Conservation (phyloP, 805 yeast genomes). For the Sungouiella blattae region DNA sequence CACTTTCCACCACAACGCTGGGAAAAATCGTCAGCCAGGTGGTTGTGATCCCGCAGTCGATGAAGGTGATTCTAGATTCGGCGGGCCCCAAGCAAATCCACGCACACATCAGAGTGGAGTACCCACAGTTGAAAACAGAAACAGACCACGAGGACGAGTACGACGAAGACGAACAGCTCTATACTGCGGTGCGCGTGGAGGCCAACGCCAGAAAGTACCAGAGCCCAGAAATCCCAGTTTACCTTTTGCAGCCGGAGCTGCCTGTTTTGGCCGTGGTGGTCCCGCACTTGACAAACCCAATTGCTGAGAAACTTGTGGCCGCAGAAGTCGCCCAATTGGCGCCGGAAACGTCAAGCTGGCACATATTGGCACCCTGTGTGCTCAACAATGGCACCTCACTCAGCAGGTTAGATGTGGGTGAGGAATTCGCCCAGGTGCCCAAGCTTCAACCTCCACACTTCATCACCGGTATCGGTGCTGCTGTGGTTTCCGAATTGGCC, state of each 20-base stretch:
- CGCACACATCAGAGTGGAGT: slow-evolving; percentile 14
- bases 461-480: slow-evolving; percentile 56
- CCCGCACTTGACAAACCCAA: slow-evolving; percentile 35
- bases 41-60: slow-evolving; percentile 17
- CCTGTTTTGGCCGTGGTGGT: slow-evolving; percentile 19
- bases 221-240: slow-evolving; percentile 18
- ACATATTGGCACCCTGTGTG: slow-evolving; percentile 35
- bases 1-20: neutral
- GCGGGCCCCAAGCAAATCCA: slow-evolving; percentile 12
- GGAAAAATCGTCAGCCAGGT: slow-evolving; percentile 3
- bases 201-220: slow-evolving; percentile 21
- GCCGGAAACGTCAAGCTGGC: slow-evolving; percentile 17
- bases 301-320: slow-evolving; percentile 31
- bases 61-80: slow-evolving; percentile 14
- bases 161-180: slow-evolving; percentile 51
- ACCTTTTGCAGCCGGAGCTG: slow-evolving; percentile 4
- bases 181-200: slow-evolving; percentile 28
- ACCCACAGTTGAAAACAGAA: slow-evolving; percentile 11
- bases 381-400: slow-evolving; percentile 29
- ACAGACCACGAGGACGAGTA: slow-evolving; percentile 30
- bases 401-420: slow-evolving; percentile 18
- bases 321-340: slow-evolving; percentile 16
- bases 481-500: slow-evolving; percentile 27
- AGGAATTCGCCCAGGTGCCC: slow-evolving; percentile 15
- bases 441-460: slow-evolving; percentile 57